Base-by-base conservation (phyloP, 2,329 filamentous ascomycete genomes). In the Colletotrichum brevisporum region DNA sequence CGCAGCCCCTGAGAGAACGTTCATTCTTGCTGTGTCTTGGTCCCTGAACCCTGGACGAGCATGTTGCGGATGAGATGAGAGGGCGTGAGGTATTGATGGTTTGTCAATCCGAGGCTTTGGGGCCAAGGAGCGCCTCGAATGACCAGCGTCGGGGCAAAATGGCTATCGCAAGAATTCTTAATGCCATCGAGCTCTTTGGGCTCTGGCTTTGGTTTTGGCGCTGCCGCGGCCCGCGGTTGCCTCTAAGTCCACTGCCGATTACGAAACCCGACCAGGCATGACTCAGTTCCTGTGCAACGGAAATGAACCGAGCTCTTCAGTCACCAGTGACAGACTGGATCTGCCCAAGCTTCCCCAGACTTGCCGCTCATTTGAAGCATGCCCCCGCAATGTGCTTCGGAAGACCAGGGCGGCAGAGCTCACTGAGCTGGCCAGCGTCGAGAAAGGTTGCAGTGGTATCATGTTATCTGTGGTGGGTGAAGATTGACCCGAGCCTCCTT, bases 301-400 rank as follows among this genome's bases (percentile, higher is more conserved):
- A 72, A 71, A 69, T 69, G 70, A 71, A 63, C 67, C 63, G 55
- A 66, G 61, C 60, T 51, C 62, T 47, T 58, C 56, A 55, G 39
- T 53, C 56, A 62, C 56, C 56, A 55, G 39, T 53, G 62, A 62
- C 56, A 54, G 45, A 59, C 26, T 70, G 61, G 61, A 56, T 67
- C 67, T 67, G 47, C 67, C 66, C 52, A 67, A 59, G 61, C 67
- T 71, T 71, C 69, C 69, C 69, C 69, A 63, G 69, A 71, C 67
- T 57, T 43, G 36, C 52, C 54, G 41, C 52, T 52, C 15, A 43
- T 55, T 52, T 15, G 18, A 26, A 57, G 51, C 15, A 63, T 47
- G 31, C 31, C 41, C 69, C 69, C 60, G 69, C 69, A 54, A 69
- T 52, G 47, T 51, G 13, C 50, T 43, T 48, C 41, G 41, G 59